Base-by-base conservation (phyloP, 2,329 filamentous ascomycete species). In the Cladosporium velox region DNA sequence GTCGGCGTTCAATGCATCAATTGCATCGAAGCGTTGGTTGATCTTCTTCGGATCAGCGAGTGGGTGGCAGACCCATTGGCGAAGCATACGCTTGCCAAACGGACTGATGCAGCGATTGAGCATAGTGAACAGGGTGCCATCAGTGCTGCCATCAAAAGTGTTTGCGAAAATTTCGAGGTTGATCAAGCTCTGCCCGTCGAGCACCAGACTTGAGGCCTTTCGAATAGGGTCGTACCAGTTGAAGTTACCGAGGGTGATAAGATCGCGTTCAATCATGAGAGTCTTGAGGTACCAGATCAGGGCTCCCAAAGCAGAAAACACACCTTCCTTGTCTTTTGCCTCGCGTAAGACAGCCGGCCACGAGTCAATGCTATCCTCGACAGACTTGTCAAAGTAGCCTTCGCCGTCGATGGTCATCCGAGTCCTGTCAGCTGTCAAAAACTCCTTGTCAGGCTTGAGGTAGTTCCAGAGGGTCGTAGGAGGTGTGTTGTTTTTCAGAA, bases 81-180 rank as follows among this genome's bases (percentile, higher is more conserved):
- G 90, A 77, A 99, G 93, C 77, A 97, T 88, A 12, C 95, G 90
- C 80, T 99, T 99, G 66, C 95, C 95, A 75, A 99, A 99, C 0
- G 95, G 94, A 3, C 95, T 98, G 68, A 97, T 90, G 76, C 95
- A 99, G 61, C 92, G 88, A 77, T 99, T 98, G 62, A 99, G 86
- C 69, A 99, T 87, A 61, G 86, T 87, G 78, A 98, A 99, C 1
- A 99, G 81, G 0, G 95, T 98, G 7, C 95, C 95, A 47, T 96
- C 91, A 0, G 84, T 77, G 15, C 92, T 88, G 8, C 93, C 94
- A 74, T 97, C 94, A 70, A 91, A 92, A 0, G 90, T 93, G 78
- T 99, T 99, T 72, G 92, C 87, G 72, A 99, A 99, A 5, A 99
- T 87, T 76, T 99, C 95, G n/a, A 99, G 88, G 74, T 99, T 99